These are phyloP conservation scores for Hypholoma fasciculare DNA, from an alignment of 768 basidiomycete species.

Conservation along the genomic window DNA sequence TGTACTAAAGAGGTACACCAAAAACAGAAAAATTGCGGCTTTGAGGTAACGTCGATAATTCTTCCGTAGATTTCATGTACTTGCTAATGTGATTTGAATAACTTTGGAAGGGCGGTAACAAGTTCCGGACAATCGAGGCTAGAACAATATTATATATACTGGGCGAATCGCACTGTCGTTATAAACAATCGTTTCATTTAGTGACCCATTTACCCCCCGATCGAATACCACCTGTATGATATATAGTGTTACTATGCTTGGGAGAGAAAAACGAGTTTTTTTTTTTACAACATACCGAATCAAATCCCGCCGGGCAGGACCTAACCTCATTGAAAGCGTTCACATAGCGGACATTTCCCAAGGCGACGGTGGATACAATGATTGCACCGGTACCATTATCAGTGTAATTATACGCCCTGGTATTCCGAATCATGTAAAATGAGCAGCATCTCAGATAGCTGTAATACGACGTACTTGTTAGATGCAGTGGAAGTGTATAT, in stretches of 20 bases:
- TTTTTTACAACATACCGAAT: constrained; percentile 9
- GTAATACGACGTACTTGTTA: constrained; percentile 6
- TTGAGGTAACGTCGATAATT: no score
- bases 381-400: constrained; percentile 9
- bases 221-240: constrained; percentile 12
- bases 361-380: constrained; percentile 12
- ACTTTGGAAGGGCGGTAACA: no score
- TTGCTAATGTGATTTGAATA: no score
- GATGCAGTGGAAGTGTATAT: constrained; percentile 16
- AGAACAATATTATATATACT: constrained; percentile 14
- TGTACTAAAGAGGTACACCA: no score
- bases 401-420: constrained; percentile 11
- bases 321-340: constrained; percentile 7
- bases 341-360: constrained; percentile 11
- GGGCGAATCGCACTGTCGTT: constrained; percentile 19
- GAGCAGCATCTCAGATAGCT: not conserved
- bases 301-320: constrained; percentile 8
- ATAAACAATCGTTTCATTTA: constrained; percentile 20
- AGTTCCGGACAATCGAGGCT: not conserved
- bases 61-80: no score
- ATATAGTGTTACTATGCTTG: not conserved
- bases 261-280: not conserved
- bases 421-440: not conserved
- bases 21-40: no score
- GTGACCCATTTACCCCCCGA: constrained; percentile 10